A percentile compares a stretch with the other conserved stretches of the same genome.
phyloP scores from a whole-genome alignment of 805 yeast genomes.

The Suhomyces vadensis region DNA sequence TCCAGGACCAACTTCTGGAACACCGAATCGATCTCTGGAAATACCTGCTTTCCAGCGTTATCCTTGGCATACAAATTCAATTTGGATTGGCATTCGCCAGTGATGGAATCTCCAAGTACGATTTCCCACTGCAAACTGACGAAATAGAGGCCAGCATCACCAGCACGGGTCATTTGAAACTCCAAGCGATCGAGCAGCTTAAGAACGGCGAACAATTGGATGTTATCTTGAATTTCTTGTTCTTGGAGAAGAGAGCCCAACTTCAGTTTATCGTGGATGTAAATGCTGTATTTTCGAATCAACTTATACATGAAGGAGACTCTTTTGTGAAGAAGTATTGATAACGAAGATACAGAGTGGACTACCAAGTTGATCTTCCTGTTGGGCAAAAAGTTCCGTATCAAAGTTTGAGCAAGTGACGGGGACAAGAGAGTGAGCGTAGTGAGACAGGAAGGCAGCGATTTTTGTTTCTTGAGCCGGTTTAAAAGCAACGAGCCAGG shows the following conservation, averaged over 20 bases:
- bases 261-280: constrained; percentile 15
- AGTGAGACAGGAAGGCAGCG: not conserved
- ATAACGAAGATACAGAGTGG: constrained; percentile 34
- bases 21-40: constrained; percentile 14
- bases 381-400: constrained; percentile 23
- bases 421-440: constrained; percentile 24
- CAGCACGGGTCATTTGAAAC: constrained; percentile 13
- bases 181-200: constrained; percentile 22
- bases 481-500: not conserved
- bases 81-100: constrained; percentile 27
- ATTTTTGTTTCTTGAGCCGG: not conserved
- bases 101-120: constrained; percentile 18
- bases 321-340: constrained; percentile 24
- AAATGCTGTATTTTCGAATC: constrained; percentile 17
- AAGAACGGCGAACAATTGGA: constrained; percentile 18
- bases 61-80: constrained; percentile 13
- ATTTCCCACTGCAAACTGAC: constrained; percentile 26
- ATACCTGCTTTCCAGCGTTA: constrained; percentile 11
- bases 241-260: constrained; percentile 10
- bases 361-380: constrained; percentile 30
- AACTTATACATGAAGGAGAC: constrained; percentile 22
- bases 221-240: constrained; percentile 18
- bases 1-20: constrained; percentile 23
- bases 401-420: constrained; percentile 20
- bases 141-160: not conserved